phyloP scores from a whole-genome alignment of 73 alveolate species.

The Paramecium tetraurelia region DNA sequence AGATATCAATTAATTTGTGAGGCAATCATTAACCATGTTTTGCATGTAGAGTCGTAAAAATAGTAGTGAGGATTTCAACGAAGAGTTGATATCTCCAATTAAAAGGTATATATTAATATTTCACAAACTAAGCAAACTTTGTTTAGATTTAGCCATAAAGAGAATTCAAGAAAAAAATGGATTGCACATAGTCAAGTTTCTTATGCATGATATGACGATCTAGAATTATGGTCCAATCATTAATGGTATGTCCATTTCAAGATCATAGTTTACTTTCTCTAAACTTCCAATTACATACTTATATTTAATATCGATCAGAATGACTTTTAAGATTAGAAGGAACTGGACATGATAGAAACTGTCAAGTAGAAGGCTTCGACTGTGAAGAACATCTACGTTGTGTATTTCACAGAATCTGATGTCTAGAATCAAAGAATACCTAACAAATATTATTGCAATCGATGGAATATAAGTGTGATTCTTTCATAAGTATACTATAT shows the following conservation, averaged over 20 bases:
- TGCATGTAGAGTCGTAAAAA: constrained; percentile 14
- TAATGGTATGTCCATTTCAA: not conserved
- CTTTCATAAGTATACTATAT: not conserved
- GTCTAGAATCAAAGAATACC: not conserved
- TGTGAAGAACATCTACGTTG: not conserved
- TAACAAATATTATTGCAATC: not conserved
- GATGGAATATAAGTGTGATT: not conserved
- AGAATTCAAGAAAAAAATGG: not conserved
- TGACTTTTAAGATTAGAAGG: not conserved
- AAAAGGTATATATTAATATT: not conserved
- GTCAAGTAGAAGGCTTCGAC: not conserved
- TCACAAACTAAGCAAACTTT: not conserved
- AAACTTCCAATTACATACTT: not conserved
- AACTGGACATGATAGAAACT: not conserved
- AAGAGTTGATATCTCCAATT: not conserved
- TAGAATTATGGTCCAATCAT: not conserved
- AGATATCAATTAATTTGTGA: not conserved
- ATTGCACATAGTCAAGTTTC: not conserved
- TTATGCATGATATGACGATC: not conserved
- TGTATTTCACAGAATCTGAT: not conserved
- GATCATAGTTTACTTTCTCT: not conserved
- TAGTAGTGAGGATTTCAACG: not conserved
- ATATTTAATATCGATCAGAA: not conserved
- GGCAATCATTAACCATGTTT: not conserved
- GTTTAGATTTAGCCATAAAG: not conserved